Conservation (phyloP, 1,139 yeast genomes). For the Suhomyces maxii region DNA sequence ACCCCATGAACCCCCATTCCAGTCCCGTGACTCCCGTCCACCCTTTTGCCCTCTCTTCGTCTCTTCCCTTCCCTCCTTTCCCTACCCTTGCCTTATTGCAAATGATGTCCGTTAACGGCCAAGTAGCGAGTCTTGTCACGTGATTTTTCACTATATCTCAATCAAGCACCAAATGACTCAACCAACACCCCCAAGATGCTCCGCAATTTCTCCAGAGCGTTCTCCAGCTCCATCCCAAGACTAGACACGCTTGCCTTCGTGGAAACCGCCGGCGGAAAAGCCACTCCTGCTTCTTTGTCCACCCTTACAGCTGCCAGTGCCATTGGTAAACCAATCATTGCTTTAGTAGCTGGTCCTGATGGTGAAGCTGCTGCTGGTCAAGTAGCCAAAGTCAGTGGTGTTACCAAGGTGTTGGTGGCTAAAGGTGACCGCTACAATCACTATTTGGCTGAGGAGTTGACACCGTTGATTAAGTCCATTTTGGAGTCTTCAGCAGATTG, state of each 20-base stretch:
- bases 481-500: constrained; percentile 42
- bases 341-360: constrained; percentile 58
- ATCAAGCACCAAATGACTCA: not conserved
- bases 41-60: too few relatives aligned
- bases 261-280: constrained; percentile 56
- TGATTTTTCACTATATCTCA: not conserved
- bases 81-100: too few relatives aligned
- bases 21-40: too few relatives aligned
- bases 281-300: constrained; percentile 69
- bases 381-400: constrained; percentile 38
- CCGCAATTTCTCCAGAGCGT: constrained; percentile 27
- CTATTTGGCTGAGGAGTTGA: constrained; percentile 62
- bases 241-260: constrained; percentile 68
- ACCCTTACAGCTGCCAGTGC: constrained; percentile 64
- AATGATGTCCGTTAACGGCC: not conserved
- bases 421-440: constrained; percentile 52
- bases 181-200: constrained; percentile 16
- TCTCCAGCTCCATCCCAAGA: constrained; percentile 27
- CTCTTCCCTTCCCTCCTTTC: too few relatives aligned
- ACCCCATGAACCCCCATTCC: too few relatives aligned
- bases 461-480: constrained; percentile 56
- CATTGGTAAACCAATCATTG: constrained; percentile 65
- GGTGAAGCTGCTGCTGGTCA: constrained; percentile 41
- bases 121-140: not conserved
- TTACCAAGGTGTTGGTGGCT: constrained; percentile 52